Evolutionary conservation across 176 grass and related monocot genomes (phyloP), one percentile per base, ranked within the genome.

Genomic region (Calamus simplicifolius): DNA sequence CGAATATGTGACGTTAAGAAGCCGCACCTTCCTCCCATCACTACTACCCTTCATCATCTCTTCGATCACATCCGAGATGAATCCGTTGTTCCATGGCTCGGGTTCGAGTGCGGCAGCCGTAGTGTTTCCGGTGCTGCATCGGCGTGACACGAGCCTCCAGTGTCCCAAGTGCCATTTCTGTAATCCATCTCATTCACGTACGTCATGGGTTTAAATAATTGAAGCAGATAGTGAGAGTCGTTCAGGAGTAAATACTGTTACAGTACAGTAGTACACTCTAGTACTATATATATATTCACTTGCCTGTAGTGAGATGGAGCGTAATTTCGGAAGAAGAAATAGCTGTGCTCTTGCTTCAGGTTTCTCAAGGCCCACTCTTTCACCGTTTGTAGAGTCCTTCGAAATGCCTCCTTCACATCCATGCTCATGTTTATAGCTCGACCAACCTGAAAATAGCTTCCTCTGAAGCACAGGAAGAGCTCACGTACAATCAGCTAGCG

Each of bases 141-240:
- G 0, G 18, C 3, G 1, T 38, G 18, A 58, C 79, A 82, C 3
- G 73, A 50, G 17, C 79, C 79, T 1, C 70, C 66, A 2, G 23
- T 25, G 4, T 77, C 61, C 73, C 79, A 77, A 7, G 79, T 67
- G 13, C 79, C 79, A 15, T 82, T 72, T 6, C 79, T 82, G 66
- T 19, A 53, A 27, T 57, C 54, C 38, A 52, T 18, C 16, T 17
- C 28, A 13, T 27, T 29, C 29, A 70, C 21, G 21, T 23, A 0
- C 27, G 48, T 43, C 27, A 54, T 25, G 21, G 28, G 49, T 21
- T 16, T n/a, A n/a, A n/a, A n/a, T n/a, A n/a, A n/a, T n/a, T 57
- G 6, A 61, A 7, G 51, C 56, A 49, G 0, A 26, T 54, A 3
- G 29, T 1, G 21, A 23, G 1, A 23, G 1, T 8, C 8, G 35